Evolutionary conservation across 306 rosid species (phyloP).

Genomic region (Prunus mira): DNA sequence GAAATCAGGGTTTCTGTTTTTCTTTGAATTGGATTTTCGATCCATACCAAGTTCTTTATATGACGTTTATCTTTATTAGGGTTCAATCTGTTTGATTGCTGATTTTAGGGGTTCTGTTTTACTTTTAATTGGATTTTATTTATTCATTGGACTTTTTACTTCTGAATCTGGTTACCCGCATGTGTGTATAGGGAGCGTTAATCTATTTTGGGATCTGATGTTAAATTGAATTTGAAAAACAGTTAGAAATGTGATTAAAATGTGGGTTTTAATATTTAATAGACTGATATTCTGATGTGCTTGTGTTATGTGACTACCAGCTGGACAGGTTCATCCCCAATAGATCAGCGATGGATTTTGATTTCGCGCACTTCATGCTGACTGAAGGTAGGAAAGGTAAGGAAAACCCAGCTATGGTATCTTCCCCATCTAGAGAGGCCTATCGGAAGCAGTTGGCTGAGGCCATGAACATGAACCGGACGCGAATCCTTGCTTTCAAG

Average conservation of each 20-base stretch:
- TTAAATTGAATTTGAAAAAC: neutral
- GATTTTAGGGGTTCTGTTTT: too few relatives aligned
- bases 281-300: neutral
- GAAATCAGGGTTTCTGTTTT: neutral
- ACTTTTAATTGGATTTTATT: neutral
- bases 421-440: slow-evolving; percentile 56
- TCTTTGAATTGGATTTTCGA: neutral
- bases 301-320: slow-evolving; percentile 10
- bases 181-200: neutral
- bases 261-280: neutral
- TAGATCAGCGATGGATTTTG: slow-evolving; percentile 38
- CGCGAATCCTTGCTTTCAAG: slow-evolving; percentile 80
- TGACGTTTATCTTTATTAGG: too few relatives aligned
- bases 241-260: neutral
- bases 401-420: slow-evolving; percentile 50
- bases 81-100: too few relatives aligned
- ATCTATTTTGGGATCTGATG: neutral
- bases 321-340: slow-evolving; percentile 39
- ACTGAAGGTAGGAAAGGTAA: slow-evolving; percentile 38
- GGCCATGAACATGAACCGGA: slow-evolving; percentile 62
- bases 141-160: neutral
- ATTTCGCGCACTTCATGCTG: slow-evolving; percentile 35
- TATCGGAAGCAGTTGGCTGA: slow-evolving; percentile 58
- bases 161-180: neutral
- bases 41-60: too few relatives aligned